These are phyloP conservation scores for Nicotiana noctiflora DNA, from an alignment of 257 asterid genomes.

Conservation along the genomic window DNA sequence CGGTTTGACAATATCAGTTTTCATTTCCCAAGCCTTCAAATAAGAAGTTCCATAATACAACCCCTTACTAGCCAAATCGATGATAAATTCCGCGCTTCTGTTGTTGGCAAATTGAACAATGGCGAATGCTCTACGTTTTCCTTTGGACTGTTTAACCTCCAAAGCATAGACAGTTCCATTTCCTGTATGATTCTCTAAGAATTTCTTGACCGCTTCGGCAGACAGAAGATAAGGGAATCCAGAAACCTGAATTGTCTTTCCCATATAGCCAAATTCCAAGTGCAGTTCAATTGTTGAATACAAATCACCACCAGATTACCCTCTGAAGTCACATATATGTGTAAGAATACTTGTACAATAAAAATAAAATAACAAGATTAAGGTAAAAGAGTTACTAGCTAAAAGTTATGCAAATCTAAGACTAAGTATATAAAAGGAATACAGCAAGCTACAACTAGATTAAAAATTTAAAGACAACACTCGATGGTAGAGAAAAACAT, in stretches of 20 bases:
- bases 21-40: constrained; percentile 39
- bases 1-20: constrained; percentile 33
- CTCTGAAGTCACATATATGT: background rate
- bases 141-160: constrained; percentile 43
- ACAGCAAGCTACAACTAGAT: background rate
- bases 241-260: constrained; percentile 25
- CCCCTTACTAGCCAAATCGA: constrained; percentile 19
- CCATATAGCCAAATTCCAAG: constrained; percentile 12
- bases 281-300: background rate
- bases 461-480: too few relatives aligned
- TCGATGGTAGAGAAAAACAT: too few relatives aligned
- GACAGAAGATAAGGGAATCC: constrained; percentile 38
- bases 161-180: constrained; percentile 36
- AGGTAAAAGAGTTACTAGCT: background rate
- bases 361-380: background rate
- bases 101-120: constrained; percentile 51
- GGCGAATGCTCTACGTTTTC: constrained; percentile 50
- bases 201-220: constrained; percentile 26
- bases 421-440: background rate
- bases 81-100: constrained; percentile 24
- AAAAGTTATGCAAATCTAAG: background rate
- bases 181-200: constrained; percentile 35
- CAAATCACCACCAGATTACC: background rate
- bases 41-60: constrained; percentile 48
- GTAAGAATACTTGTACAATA: background rate